phyloP scores from a whole-genome alignment of 257 asterid genomes.

The Avicennia marina region DNA sequence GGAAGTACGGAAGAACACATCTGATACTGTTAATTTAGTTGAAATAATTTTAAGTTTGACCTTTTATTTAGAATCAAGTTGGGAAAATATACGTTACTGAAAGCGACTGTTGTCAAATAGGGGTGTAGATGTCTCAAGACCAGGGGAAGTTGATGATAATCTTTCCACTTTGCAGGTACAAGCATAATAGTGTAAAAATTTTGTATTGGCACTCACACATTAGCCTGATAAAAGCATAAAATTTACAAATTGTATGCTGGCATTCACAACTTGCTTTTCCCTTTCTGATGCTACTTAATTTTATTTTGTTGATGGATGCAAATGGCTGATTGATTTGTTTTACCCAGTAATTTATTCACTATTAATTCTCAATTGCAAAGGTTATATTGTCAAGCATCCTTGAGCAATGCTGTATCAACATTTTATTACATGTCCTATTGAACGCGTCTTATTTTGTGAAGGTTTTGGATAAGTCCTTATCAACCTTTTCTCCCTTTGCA shows the following conservation, averaged over 20 bases:
- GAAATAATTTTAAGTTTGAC: not conserved
- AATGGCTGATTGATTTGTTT: not conserved
- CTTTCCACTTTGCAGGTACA: constrained; percentile 71
- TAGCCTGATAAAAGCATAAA: not conserved
- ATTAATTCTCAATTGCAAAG: not conserved
- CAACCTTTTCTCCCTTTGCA: constrained; percentile 34
- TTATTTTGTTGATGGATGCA: too few species aligned
- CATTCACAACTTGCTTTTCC: too few species aligned
- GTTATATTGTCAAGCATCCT: constrained; percentile 6
- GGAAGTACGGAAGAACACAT: constrained; percentile 71
- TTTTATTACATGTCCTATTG: not conserved
- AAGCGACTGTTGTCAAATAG: constrained; percentile 31
- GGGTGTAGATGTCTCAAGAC: constrained; percentile 76
- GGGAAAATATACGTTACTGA: constrained; percentile 20
- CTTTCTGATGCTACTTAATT: too few species aligned
- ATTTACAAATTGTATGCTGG: too few species aligned
- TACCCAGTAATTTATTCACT: constrained; percentile 5
- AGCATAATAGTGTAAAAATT: not conserved
- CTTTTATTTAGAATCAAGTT: constrained; percentile 10
- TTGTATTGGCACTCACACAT: not conserved
- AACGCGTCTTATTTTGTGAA: not conserved
- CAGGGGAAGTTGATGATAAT: constrained; percentile 72
- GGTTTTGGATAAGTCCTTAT: not conserved
- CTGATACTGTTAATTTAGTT: constrained; percentile 11
- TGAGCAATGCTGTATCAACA: not conserved